Evolutionary conservation across 1,284 basidiomycete genomes (phyloP), one percentile per base, ranked within the genome.

Genomic region (Psilocybe mexicana): DNA sequence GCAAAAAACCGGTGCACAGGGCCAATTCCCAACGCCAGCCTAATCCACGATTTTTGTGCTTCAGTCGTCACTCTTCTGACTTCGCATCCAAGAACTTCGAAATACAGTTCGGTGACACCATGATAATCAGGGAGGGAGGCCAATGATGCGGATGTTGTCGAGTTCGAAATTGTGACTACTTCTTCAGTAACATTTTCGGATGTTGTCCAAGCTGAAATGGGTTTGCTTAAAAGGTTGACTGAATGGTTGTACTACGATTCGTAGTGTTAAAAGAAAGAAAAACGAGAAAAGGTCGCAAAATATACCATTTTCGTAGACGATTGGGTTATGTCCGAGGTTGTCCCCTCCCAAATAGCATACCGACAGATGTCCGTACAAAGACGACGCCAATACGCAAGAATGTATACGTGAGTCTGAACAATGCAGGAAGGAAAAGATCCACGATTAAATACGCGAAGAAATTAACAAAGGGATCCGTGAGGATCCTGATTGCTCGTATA

Each of bases 381-480:
- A 67, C 54, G 8, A 69, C 57, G 2, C 75, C 25, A 45, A 72
- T 53, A 12, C 64, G 63, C 14, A 72, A 50, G 12, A 75, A 26
- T 12, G 66, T 65, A 47, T 63, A 67, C 4, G 71, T 57, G 38
- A 74, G 59, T 38, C 72, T 40, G 70, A 45, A 74, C 57, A 58
- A 80, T 50, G 18, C 75, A 72, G 5, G 85, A 83, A 2, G 86
- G 40, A 2, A 85, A 24, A 83, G 66, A 2, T 81, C 78, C 18
- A 78, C 71, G 25, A 90, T 59, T 35, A 90, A 63, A 60, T 83
- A 83, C 6, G 86, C 75, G 44, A 85, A 69, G 6, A 79, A 74
- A 69, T 97, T 93, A 24, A 96, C 92, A 7, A 94, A 73, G 0
- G 94, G 95, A 70, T 97, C 94, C 12, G 94, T 96, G 49, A 94